Conservation (phyloP, 2,329 filamentous ascomycete genomes). For the Daldinia sp. region DNA sequence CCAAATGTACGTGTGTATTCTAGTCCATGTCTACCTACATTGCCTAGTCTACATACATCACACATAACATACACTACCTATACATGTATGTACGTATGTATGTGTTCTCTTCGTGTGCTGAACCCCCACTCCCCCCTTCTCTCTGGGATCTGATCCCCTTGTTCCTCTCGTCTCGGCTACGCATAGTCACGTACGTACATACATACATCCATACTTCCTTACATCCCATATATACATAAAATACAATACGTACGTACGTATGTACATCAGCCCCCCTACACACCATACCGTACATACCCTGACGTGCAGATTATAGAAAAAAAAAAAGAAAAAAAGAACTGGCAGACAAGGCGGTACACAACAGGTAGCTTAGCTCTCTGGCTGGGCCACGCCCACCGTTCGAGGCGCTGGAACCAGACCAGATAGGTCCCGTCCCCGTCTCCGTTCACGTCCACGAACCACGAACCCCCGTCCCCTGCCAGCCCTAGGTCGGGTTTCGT, state of each 20-base stretch:
- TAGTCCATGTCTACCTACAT: constrained; percentile 1
- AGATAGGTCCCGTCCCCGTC: constrained; percentile 36
- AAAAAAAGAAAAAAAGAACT: too few relatives aligned
- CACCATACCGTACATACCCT: background rate
- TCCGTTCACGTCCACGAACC: constrained; percentile 18
- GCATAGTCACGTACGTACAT: constrained; percentile 33
- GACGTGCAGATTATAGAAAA: constrained; percentile 1
- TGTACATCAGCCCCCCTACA: background rate
- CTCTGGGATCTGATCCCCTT: constrained; percentile 35
- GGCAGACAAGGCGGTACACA: constrained; percentile 7
- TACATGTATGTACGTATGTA: constrained; percentile 4
- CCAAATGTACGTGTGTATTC: background rate
- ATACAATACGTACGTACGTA: constrained; percentile 7
- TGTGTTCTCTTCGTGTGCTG: constrained; percentile 23
- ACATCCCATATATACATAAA: constrained; percentile 13
- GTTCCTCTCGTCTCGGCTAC: constrained; percentile 36
- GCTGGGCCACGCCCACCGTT: constrained; percentile 32
- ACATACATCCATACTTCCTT: constrained; percentile 16
- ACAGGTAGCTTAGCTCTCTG: constrained; percentile 16
- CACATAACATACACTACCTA: constrained; percentile 1
- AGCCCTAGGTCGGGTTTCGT: constrained; percentile 45
- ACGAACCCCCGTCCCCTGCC: constrained; percentile 42
- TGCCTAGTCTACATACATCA: constrained; percentile 3
- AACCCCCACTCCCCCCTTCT: constrained; percentile 28
- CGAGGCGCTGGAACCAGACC: constrained; percentile 34